These are phyloP conservation scores for Pseudoneurospora amorphoporcata DNA, from an alignment of 495 filamentous ascomycete genomes.

Conservation along the genomic window DNA sequence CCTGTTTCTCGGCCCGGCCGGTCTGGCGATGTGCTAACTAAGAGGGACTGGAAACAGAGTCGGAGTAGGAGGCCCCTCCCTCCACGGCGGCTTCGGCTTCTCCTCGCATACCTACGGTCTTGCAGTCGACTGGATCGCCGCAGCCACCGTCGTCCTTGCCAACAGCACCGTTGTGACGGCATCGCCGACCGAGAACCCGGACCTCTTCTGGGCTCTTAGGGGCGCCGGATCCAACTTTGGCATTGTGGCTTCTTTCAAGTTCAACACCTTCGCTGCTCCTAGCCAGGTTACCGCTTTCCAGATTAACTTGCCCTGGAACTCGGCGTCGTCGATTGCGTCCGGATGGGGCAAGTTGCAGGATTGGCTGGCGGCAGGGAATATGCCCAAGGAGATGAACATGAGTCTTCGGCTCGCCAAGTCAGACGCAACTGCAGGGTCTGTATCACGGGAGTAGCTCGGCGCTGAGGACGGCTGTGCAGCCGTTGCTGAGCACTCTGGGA, in stretches of 20 bases:
- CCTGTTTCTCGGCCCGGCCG: background rate
- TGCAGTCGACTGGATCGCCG: conserved; percentile 34
- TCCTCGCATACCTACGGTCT: conserved; percentile 36
- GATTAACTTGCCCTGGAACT: conserved; percentile 28
- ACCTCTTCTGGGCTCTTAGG: conserved; percentile 35
- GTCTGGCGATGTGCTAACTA: background rate
- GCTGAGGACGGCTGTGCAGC: conserved; percentile 25
- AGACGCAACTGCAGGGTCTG: conserved; percentile 33
- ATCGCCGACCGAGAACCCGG: conserved; percentile 31
- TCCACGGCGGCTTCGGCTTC: conserved; percentile 38
- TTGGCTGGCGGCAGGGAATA: conserved; percentile 19
- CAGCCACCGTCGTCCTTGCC: conserved; percentile 33
- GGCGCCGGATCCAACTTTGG: conserved; percentile 36
- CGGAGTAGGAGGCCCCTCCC: conserved; percentile 32
- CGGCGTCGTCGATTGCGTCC: conserved; percentile 19
- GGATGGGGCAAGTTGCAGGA: conserved; percentile 25
- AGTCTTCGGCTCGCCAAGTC: conserved; percentile 29
- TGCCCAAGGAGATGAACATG: conserved; percentile 37
- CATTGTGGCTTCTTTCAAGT: conserved; percentile 29
- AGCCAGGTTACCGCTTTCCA: conserved; percentile 30
- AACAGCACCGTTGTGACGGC: conserved; percentile 28
- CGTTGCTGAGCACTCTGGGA: conserved; percentile 26
- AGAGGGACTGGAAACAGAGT: conserved; percentile 18
- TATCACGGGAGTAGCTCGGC: conserved; percentile 27
- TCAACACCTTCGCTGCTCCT: conserved; percentile 36